Evolutionary conservation across 352 stramenopile species (phyloP).

Genomic region (Thraustotheca clavata): DNA sequence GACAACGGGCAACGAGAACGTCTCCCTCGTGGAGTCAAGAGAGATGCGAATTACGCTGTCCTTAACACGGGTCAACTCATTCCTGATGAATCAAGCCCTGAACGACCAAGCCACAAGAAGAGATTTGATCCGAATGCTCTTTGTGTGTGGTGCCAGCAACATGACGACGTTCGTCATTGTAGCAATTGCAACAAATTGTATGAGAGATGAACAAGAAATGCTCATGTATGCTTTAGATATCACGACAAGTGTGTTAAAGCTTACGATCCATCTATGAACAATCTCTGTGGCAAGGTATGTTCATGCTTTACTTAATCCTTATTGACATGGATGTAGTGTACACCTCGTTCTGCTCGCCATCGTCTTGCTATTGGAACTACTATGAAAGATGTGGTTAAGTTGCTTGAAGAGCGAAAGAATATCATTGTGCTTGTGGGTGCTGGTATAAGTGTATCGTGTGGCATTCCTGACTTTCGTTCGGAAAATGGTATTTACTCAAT

Average conservation of each 20-base stretch:
- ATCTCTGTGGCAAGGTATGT: background rate
- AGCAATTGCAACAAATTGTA: background rate
- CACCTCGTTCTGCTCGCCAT: background rate
- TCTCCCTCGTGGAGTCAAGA: background rate
- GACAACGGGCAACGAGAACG: background rate
- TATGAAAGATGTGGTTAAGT: slow-evolving; percentile 51
- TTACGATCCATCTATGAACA: background rate
- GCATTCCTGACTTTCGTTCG: slow-evolving; percentile 98
- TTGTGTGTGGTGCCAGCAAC: background rate
- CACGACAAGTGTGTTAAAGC: slow-evolving; percentile 3
- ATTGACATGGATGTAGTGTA: slow-evolving; percentile 5
- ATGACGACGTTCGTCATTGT: background rate
- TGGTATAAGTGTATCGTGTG: slow-evolving; percentile 93
- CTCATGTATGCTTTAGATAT: slow-evolving; percentile 6
- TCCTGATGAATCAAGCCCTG: background rate
- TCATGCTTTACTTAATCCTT: background rate
- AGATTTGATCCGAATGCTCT: background rate
- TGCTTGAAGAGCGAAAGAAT: slow-evolving; percentile 70
- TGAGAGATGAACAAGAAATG: background rate
- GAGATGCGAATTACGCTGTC: slow-evolving; percentile 13
- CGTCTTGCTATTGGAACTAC: slow-evolving; percentile 29
- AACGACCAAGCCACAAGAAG: slow-evolving; percentile 6
- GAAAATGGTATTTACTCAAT: slow-evolving; percentile 82
- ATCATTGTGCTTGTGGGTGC: slow-evolving; percentile 89
- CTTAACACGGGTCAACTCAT: slow-evolving; percentile 17